Conservation (phyloP, 2,329 filamentous ascomycete species). For the Paraphaeosphaeria minitans region DNA sequence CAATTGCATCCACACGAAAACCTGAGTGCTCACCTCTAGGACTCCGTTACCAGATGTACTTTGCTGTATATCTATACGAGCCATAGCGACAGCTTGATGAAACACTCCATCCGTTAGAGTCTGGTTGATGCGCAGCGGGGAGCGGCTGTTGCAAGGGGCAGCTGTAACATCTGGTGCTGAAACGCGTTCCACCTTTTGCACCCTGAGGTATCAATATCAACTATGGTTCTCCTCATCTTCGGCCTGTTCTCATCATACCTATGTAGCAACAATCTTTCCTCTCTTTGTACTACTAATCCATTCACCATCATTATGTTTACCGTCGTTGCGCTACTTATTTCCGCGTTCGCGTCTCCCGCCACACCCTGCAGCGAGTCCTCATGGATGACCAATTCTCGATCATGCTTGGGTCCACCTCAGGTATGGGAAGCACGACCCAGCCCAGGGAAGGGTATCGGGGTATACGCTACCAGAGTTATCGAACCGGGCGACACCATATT, state of each 20-base stretch:
- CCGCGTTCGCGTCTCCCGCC: neutral
- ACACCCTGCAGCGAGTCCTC: slow-evolving; percentile 17
- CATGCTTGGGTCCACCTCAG: slow-evolving; percentile 31
- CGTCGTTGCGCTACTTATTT: neutral
- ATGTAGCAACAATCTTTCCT: neutral
- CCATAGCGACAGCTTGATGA: neutral
- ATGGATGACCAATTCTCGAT: slow-evolving; percentile 23
- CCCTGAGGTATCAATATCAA: neutral
- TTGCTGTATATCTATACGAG: no score
- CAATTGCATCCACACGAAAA: no score
- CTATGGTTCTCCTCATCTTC: neutral
- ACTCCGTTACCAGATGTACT: no score
- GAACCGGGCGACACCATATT: slow-evolving; percentile 48
- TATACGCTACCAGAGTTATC: slow-evolving; percentile 48
- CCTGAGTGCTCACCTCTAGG: no score
- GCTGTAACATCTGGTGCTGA: slow-evolving; percentile 9
- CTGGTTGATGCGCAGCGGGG: neutral
- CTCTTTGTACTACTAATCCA: no score
- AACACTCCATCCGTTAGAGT: neutral
- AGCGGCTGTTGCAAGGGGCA: slow-evolving; percentile 2
- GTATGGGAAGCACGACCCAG: slow-evolving; percentile 37
- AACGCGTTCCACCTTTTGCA: slow-evolving; percentile 15
- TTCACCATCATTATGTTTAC: neutral
- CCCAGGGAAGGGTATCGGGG: slow-evolving; percentile 51
- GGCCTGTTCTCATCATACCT: neutral